These are phyloP conservation scores for Clonostachys rhizophaga DNA, from an alignment of 2,329 filamentous ascomycete species.

Conservation along the genomic window DNA sequence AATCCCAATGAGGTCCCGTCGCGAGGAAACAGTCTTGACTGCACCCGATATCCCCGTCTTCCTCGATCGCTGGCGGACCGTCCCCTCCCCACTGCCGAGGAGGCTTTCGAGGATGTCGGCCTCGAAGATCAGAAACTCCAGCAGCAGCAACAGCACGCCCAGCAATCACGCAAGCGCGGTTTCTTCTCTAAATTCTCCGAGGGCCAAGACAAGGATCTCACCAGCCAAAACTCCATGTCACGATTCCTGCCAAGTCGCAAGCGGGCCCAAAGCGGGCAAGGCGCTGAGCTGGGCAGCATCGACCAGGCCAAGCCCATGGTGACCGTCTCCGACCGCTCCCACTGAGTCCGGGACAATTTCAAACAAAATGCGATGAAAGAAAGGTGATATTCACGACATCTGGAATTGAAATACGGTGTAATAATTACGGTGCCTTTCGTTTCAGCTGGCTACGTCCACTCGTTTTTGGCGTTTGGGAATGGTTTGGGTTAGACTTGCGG, in stretches of 20 bases:
- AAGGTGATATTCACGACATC: no score
- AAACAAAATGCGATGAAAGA: no score
- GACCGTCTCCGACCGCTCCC: slow-evolving; percentile 1
- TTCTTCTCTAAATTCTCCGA: slow-evolving; percentile 78
- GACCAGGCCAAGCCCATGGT: slow-evolving; percentile 27
- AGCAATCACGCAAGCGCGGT: slow-evolving; percentile 46
- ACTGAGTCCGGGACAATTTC: no score
- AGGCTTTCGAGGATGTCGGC: slow-evolving; percentile 86
- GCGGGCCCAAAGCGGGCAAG: slow-evolving; percentile 59
- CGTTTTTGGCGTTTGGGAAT: no score
- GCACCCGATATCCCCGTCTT: slow-evolving; percentile 57
- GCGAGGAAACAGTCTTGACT: slow-evolving; percentile 73
- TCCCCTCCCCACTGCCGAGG: slow-evolving; percentile 65
- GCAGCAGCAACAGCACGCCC: background rate
- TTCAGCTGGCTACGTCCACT: no score
- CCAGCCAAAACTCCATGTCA: slow-evolving; percentile 33
- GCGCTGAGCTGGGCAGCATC: slow-evolving; percentile 67
- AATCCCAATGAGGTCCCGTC: slow-evolving; percentile 50
- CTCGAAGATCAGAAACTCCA: slow-evolving; percentile 66
- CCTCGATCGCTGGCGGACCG: slow-evolving; percentile 57
- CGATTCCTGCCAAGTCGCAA: slow-evolving; percentile 69
- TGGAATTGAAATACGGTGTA: no score
- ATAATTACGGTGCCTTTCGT: no score
- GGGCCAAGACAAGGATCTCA: slow-evolving; percentile 26
- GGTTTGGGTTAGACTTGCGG: no score